Evolutionary conservation across 2,329 filamentous ascomycete genomes (phyloP).

Genomic region (Colletotrichum falcatum): DNA sequence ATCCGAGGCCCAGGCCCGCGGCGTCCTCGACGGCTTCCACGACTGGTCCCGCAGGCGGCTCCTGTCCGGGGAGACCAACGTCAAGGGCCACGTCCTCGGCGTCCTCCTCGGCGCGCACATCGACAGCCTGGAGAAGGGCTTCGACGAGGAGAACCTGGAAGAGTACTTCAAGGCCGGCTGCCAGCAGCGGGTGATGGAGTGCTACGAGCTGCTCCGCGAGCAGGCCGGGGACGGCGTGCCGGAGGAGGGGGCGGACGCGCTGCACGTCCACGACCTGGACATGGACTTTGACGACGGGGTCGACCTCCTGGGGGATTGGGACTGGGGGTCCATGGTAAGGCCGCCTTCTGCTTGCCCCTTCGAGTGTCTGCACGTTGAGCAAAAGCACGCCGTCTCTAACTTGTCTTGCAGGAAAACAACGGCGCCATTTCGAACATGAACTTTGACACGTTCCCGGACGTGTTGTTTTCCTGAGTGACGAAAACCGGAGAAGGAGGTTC

Average conservation of each 20-base stretch:
- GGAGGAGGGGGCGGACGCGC: slow-evolving; percentile 15
- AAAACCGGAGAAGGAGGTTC: not conserved
- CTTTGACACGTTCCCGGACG: slow-evolving; percentile 9
- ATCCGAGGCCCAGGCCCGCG: slow-evolving; percentile 51
- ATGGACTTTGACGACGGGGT: slow-evolving; percentile 33
- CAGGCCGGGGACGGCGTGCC: slow-evolving; percentile 46
- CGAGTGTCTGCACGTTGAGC: not conserved
- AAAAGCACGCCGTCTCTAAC: slow-evolving; percentile 41
- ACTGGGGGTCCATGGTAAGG: slow-evolving; percentile 49
- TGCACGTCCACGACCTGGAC: slow-evolving; percentile 30
- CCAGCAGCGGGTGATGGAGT: slow-evolving; percentile 45
- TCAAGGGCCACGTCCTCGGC: slow-evolving; percentile 54
- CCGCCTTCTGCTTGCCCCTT: slow-evolving; percentile 43
- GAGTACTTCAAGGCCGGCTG: slow-evolving; percentile 47
- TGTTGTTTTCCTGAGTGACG: slow-evolving; percentile 1
- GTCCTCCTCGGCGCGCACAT: slow-evolving; percentile 52
- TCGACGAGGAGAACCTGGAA: slow-evolving; percentile 48
- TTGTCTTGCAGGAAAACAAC: slow-evolving; percentile 4
- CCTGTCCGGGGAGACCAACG: slow-evolving; percentile 58
- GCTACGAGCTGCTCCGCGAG: slow-evolving; percentile 50
- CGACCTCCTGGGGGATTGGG: slow-evolving; percentile 46
- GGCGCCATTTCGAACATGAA: slow-evolving; percentile 22
- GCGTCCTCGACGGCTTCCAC: slow-evolving; percentile 46
- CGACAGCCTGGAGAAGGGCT: slow-evolving; percentile 49
- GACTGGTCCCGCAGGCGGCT: slow-evolving; percentile 51